Evolutionary conservation across 2,329 filamentous ascomycete genomes (phyloP), one percentile per base, ranked within the genome.

Genomic region (Phoma sp.): DNA sequence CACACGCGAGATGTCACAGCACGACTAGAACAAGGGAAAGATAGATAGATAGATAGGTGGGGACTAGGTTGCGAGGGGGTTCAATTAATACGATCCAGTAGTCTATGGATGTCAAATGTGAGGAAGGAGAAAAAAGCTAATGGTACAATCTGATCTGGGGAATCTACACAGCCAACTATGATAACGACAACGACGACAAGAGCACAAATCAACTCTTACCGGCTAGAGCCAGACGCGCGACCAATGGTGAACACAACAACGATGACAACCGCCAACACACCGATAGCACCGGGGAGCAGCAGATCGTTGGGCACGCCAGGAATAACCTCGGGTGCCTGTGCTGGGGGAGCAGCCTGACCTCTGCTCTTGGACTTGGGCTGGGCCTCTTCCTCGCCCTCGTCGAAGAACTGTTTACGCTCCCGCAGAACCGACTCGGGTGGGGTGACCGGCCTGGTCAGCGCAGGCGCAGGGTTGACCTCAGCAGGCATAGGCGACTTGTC

Each of bases 201-300:
- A n/a, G 15, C 32, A 13, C 12, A 3, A 35, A 35, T 35, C 15
- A 47, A 51, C 7, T 12, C 10, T 47, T 74, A 80, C 68, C 81
- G 78, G 58, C 77, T 81, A 15, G 78, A 82, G 56, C 77, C 81
- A 15, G 78, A 82, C 37, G 88, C 79, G 62, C 92, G 87, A 57
- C 91, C 88, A 68, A 99, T 86, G 37, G 92, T 88, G 78, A 99
- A 99, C 10, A 98, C 94, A 62, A 91, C 91, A 36, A 96, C 83
- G 76, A 99, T 96, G 33, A 96, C 93, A 38, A 96, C 91, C 9
- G 94, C 95, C 70, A 99, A 79, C n/a, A 93, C 93, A 53, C 95
- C 92, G 73, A 99, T 94, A 19, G 95, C 95, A 63, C 95, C 95
- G 0, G 95, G 95, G 37, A 98, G 84, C 17, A 99, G 82, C 50